Evolutionary conservation across 2,329 filamentous ascomycete species (phyloP).

Genomic region (Chrysosporium keratinophilum): DNA sequence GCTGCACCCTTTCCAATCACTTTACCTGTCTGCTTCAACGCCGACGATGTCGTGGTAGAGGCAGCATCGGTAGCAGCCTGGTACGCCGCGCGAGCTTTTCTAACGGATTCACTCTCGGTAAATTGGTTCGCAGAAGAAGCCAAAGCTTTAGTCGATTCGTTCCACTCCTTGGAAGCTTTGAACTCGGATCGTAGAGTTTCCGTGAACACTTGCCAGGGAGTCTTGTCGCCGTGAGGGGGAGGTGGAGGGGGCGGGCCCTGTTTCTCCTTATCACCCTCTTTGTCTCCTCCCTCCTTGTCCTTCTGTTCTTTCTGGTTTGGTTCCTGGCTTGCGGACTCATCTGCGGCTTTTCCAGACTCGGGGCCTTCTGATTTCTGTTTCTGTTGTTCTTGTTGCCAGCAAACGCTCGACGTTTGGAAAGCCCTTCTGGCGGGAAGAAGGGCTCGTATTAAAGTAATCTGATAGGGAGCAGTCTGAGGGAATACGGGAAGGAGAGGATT

Average conservation of each 20-base stretch:
- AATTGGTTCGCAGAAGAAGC: slow-evolving; percentile 83
- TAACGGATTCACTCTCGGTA: slow-evolving; percentile 82
- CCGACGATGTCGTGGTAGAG: slow-evolving; percentile 63
- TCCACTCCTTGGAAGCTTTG: slow-evolving; percentile 97
- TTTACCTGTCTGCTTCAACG: slow-evolving; percentile 73
- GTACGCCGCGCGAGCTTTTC: slow-evolving; percentile 75
- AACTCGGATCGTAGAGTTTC: slow-evolving; percentile 93
- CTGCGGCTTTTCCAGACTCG: slow-evolving; percentile 22
- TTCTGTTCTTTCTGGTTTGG: slow-evolving; percentile 40
- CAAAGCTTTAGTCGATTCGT: slow-evolving; percentile 93
- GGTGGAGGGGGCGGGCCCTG: slow-evolving; percentile 65
- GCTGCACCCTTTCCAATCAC: slow-evolving; percentile 82
- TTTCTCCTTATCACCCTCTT: slow-evolving; percentile 44
- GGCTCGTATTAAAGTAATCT: slow-evolving; percentile 23
- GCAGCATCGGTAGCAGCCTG: slow-evolving; percentile 77
- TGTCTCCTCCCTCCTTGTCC: slow-evolving; percentile 35
- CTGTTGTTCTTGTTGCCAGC: slow-evolving; percentile 30
- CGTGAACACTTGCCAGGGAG: slow-evolving; percentile 96
- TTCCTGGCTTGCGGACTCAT: slow-evolving; percentile 22
- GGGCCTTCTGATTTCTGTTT: slow-evolving; percentile 33
- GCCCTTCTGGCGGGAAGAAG: slow-evolving; percentile 29
- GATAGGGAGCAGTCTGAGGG: slow-evolving; percentile 29
- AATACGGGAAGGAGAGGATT: slow-evolving; percentile 26
- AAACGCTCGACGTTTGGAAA: slow-evolving; percentile 28
- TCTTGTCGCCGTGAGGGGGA: slow-evolving; percentile 96